Conservation (phyloP, 2,329 filamentous ascomycete species). For the Diplodia mutila region DNA sequence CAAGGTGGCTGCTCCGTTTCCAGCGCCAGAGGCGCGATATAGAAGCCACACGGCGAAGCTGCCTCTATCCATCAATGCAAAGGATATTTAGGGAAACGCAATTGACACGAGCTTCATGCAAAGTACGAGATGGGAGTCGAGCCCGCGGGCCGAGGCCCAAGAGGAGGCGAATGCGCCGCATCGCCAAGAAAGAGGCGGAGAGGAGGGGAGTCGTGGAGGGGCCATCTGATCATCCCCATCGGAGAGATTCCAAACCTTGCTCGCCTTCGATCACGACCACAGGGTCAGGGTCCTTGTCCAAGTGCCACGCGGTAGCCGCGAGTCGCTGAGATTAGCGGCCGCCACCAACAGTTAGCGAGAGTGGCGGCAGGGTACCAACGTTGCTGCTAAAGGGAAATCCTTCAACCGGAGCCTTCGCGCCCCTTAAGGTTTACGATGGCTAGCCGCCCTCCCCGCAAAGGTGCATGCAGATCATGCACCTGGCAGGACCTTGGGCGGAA, state of each 20-base stretch:
- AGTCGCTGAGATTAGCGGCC: constrained; percentile 4
- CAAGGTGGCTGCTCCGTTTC: not conserved
- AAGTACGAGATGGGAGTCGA: not conserved
- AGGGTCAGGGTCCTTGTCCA: not conserved
- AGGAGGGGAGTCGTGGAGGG: too few species aligned
- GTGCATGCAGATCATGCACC: not conserved
- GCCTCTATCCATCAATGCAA: not conserved
- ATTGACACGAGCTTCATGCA: not conserved
- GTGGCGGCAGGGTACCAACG: not conserved
- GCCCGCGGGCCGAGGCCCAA: constrained; percentile 1
- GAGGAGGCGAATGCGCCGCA: not conserved
- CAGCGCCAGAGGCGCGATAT: not conserved
- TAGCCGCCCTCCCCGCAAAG: not conserved
- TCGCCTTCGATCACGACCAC: too few species aligned
- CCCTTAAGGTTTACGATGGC: not conserved
- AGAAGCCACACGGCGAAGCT: not conserved
- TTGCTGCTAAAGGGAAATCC: not conserved
- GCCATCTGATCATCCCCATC: not conserved
- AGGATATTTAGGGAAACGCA: not conserved
- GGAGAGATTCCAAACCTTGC: too few species aligned
- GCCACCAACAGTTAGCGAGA: not conserved
- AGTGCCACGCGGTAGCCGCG: not conserved
- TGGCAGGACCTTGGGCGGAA: not conserved
- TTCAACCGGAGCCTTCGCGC: not conserved
- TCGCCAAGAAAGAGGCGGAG: not conserved